A percentile compares a stretch with the other conserved stretches of the same genome.
phyloP scores from a whole-genome alignment of 805 yeast genomes.

The Dipodascus geniculatus region DNA sequence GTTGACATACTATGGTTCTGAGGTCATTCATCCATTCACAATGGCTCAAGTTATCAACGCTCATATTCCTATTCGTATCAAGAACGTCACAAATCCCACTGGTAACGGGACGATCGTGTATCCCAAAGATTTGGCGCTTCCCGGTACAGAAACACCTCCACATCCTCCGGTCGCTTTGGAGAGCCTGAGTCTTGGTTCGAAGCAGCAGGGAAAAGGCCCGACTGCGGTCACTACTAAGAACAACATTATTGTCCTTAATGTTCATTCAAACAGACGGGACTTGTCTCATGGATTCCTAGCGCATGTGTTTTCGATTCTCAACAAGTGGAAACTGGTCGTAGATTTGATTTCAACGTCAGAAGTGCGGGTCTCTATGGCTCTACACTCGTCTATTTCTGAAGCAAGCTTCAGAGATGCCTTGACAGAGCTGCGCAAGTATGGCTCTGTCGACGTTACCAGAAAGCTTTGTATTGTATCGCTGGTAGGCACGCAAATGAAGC shows the following conservation, averaged over 20 bases:
- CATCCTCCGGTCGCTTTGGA: slow-evolving; percentile 81
- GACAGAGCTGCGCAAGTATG: slow-evolving; percentile 65
- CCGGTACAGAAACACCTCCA: slow-evolving; percentile 86
- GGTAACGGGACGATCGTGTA: slow-evolving; percentile 90
- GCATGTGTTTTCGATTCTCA: slow-evolving; percentile 74
- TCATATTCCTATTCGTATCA: slow-evolving; percentile 90
- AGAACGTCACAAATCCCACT: slow-evolving; percentile 84
- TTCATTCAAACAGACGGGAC: slow-evolving; percentile 88
- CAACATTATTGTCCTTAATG: slow-evolving; percentile 81
- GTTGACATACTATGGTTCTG: slow-evolving; percentile 93
- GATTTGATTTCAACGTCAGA: slow-evolving; percentile 95
- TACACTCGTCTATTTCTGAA: slow-evolving; percentile 38
- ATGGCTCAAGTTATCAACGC: slow-evolving; percentile 98
- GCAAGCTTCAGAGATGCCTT: slow-evolving; percentile 62
- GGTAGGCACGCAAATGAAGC: slow-evolving; percentile 96
- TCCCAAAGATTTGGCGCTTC: slow-evolving; percentile 77
- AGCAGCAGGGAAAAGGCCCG: slow-evolving; percentile 37
- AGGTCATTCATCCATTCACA: slow-evolving; percentile 94
- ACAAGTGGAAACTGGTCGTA: slow-evolving; percentile 74
- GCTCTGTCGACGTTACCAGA: slow-evolving; percentile 79
- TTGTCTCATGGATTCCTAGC: slow-evolving; percentile 93
- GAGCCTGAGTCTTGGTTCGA: slow-evolving; percentile 28
- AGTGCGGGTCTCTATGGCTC: slow-evolving; percentile 97
- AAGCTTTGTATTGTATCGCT: slow-evolving; percentile 85
- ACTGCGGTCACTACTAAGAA: slow-evolving; percentile 96